A percentile compares a stretch with the other conserved stretches of the same genome.
These are phyloP conservation scores for Irpex sp. DNA, from an alignment of 1,284 basidiomycete species.

Conservation along the genomic window DNA sequence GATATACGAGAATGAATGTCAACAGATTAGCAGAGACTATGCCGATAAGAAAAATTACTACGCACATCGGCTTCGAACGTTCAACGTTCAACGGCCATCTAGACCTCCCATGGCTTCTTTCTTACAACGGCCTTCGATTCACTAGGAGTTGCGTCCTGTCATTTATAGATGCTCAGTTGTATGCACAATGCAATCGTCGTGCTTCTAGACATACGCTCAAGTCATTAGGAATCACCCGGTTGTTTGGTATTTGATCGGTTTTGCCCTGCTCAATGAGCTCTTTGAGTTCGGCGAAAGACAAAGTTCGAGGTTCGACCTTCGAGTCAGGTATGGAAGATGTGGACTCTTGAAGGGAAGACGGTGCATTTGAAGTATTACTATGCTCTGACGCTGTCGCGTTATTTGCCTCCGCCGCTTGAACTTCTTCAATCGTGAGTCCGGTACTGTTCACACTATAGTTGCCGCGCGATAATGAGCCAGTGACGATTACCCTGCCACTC, in stretches of 20 bases:
- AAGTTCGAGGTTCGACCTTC: constrained; percentile 32
- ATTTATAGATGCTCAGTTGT: constrained; percentile 1
- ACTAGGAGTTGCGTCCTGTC: constrained; percentile 50
- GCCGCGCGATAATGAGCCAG: neutral
- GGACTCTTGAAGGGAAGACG: neutral
- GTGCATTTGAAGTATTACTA: neutral
- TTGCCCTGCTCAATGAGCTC: constrained; percentile 66
- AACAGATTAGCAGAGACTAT: neutral
- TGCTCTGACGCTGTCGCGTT: neutral
- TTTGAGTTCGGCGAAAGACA: constrained; percentile 67
- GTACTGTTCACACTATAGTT: constrained; percentile 15
- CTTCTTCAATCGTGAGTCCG: constrained; percentile 23
- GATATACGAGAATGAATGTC: neutral
- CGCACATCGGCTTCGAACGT: neutral
- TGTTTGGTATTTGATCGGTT: constrained; percentile 73
- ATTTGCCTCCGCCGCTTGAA: neutral
- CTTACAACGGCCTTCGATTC: constrained; percentile 42
- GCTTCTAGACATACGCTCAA: constrained; percentile 47
- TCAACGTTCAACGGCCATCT: neutral
- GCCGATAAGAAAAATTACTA: neutral
- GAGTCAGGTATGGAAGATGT: neutral
- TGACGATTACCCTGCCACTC: neutral
- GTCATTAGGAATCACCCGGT: constrained; percentile 59
- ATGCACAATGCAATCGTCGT: constrained; percentile 11
- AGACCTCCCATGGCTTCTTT: constrained; percentile 63